phyloP scores from a whole-genome alignment of 306 rosid species.

The Carpinus viminea region DNA sequence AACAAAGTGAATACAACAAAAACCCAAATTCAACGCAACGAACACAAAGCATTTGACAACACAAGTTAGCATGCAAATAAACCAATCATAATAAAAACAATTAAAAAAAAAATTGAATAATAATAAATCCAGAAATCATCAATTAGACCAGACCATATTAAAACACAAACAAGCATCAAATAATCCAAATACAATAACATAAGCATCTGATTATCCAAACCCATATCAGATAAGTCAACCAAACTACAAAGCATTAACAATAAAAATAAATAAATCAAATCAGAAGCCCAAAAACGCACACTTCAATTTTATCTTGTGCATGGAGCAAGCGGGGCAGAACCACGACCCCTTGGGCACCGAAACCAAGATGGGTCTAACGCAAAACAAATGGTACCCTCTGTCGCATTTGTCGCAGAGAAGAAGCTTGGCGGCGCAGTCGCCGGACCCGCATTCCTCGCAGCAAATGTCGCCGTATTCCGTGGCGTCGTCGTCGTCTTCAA shows the following conservation, averaged over 20 bases:
- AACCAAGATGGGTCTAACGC: constrained; percentile 50
- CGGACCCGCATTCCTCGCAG: constrained; percentile 53
- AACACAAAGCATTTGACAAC: background rate
- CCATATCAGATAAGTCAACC: background rate
- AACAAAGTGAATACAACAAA: background rate
- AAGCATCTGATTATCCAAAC: background rate
- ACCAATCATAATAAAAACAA: too few species aligned
- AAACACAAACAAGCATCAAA: background rate
- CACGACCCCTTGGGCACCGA: constrained; percentile 54
- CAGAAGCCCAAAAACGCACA: constrained; percentile 21
- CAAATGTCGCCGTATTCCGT: constrained; percentile 4
- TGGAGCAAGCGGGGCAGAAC: constrained; percentile 48
- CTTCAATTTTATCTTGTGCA: constrained; percentile 25
- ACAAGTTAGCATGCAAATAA: background rate
- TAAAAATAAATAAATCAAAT: background rate
- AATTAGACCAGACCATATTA: background rate
- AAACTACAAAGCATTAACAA: background rate
- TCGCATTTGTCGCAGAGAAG: constrained; percentile 58
- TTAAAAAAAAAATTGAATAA: background rate
- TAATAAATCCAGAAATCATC: background rate
- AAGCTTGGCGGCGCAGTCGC: constrained; percentile 41
- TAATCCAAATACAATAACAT: background rate
- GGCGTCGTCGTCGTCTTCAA: constrained; percentile 11
- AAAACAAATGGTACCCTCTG: constrained; percentile 49
- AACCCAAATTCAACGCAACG: background rate